Percentiles rank a stretch among this genome's conserved stretches.
phyloP scores from a whole-genome alignment of 257 asterid species.

The Plectranthus barbatus region DNA sequence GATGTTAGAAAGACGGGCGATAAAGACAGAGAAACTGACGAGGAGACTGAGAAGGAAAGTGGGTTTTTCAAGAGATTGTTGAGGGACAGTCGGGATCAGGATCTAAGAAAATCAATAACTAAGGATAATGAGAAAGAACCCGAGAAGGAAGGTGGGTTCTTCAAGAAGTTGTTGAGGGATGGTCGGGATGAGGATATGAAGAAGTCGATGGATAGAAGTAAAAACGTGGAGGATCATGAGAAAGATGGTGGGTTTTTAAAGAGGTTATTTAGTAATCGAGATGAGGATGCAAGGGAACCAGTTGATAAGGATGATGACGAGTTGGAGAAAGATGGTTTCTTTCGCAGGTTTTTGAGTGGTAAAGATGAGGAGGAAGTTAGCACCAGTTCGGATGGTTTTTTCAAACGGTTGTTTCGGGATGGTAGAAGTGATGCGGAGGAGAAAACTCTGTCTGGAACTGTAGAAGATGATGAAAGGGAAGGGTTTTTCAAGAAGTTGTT shows the following conservation, averaged over 20 bases:
- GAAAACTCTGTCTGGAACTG: conserved; percentile 37
- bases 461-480: conserved; percentile 74
- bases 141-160: conserved; percentile 63
- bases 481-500: conserved; percentile 69
- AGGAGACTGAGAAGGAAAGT: conserved; percentile 50
- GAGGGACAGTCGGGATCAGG: conserved; percentile 47
- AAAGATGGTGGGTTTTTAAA: conserved; percentile 62
- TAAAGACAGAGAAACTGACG: conserved; percentile 47
- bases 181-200: conserved; percentile 67
- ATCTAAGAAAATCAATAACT: conserved; percentile 21
- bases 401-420: conserved; percentile 64
- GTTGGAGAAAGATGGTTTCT: conserved; percentile 71
- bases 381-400: conserved; percentile 38
- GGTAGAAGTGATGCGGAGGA: conserved; percentile 59
- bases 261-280: conserved; percentile 57
- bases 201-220: conserved; percentile 43
- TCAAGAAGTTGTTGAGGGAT: conserved; percentile 71
- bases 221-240: conserved; percentile 47
- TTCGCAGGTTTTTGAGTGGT: conserved; percentile 49
- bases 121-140: conserved; percentile 42
- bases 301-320: conserved; percentile 59
- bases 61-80: conserved; percentile 57
- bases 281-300: conserved; percentile 51
- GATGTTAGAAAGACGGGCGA: conserved; percentile 43
- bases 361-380: conserved; percentile 54